Evolutionary conservation across 2,329 filamentous ascomycete genomes (phyloP).

Genomic region (Lanzia echinophila): DNA sequence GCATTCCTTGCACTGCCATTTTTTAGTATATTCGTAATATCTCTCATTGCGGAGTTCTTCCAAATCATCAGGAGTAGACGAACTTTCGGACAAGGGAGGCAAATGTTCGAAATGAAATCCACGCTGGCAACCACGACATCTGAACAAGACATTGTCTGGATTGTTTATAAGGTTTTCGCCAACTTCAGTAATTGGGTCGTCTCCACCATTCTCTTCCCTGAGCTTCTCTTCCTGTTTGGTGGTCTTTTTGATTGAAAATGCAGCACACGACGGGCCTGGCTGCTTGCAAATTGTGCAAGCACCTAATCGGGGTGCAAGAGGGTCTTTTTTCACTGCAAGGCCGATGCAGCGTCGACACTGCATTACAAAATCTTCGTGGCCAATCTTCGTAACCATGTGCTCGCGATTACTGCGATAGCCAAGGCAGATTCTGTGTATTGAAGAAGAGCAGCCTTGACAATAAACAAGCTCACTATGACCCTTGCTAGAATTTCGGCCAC

Average conservation of each 20-base stretch:
- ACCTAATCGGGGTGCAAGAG: constrained; percentile 60
- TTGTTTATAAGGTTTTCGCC: constrained; percentile 65
- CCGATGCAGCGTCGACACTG: constrained; percentile 86
- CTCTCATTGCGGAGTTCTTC: constrained; percentile 52
- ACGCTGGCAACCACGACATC: constrained; percentile 70
- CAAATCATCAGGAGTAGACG: constrained; percentile 34
- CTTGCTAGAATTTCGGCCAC: constrained; percentile 47
- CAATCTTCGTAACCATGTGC: constrained; percentile 85
- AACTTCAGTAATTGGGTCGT: constrained; percentile 67
- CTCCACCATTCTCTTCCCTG: constrained; percentile 68
- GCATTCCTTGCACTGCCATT: constrained; percentile 80
- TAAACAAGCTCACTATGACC: constrained; percentile 60
- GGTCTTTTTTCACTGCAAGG: constrained; percentile 59
- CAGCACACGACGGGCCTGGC: constrained; percentile 60
- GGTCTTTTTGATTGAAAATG: constrained; percentile 69
- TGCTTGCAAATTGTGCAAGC: constrained; percentile 64
- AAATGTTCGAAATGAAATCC: constrained; percentile 83
- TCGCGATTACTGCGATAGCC: constrained; percentile 67
- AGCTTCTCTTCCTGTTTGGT: constrained; percentile 77
- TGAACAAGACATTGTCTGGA: constrained; percentile 68
- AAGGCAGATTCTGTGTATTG: constrained; percentile 79
- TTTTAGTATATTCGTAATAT: constrained; percentile 63
- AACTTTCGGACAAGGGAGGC: constrained; percentile 38
- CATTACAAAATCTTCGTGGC: constrained; percentile 69
- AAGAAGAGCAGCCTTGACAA: constrained; percentile 83